phyloP scores from a whole-genome alignment of 371 early-diverging fungal genomes.

The Apophysomyces elegans region DNA sequence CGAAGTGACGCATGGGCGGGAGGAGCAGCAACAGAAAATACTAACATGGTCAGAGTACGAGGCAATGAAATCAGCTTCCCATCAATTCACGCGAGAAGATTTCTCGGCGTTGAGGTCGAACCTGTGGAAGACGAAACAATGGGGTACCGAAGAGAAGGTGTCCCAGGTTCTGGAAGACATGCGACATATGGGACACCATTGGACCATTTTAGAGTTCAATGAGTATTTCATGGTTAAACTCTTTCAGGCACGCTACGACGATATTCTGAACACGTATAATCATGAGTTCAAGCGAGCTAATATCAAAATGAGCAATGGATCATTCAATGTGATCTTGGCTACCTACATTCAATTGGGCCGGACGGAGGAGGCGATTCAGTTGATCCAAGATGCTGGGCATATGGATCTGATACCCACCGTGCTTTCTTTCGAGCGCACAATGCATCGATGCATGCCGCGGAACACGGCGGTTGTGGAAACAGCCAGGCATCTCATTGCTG shows the following conservation, averaged over 20 bases:
- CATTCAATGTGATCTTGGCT: conserved; percentile 48
- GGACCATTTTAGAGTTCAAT: conserved; percentile 44
- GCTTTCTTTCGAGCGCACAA: conserved; percentile 42
- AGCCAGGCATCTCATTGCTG: conserved; percentile 29
- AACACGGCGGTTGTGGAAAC: conserved; percentile 26
- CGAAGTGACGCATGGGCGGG: not conserved
- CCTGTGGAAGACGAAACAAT: conserved; percentile 34
- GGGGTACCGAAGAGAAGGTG: conserved; percentile 45
- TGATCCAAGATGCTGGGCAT: conserved; percentile 33
- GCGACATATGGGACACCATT: conserved; percentile 32
- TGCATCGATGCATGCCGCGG: conserved; percentile 42
- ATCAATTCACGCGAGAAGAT: conserved; percentile 28
- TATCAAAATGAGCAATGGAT: conserved; percentile 29
- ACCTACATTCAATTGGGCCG: conserved; percentile 39
- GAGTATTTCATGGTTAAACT: conserved; percentile 49
- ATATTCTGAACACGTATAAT: conserved; percentile 34
- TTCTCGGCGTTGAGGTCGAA: conserved; percentile 32
- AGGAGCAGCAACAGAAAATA: not conserved
- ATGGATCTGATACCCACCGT: conserved; percentile 35
- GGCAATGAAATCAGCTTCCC: conserved; percentile 1
- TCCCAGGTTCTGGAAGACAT: conserved; percentile 41
- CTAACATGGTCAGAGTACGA: not conserved
- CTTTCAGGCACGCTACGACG: conserved; percentile 40
- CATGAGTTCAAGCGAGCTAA: conserved; percentile 13
- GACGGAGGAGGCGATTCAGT: conserved; percentile 32